phyloP scores from a whole-genome alignment of 108 stramenopile species.

The Cyclotella baltica region DNA sequence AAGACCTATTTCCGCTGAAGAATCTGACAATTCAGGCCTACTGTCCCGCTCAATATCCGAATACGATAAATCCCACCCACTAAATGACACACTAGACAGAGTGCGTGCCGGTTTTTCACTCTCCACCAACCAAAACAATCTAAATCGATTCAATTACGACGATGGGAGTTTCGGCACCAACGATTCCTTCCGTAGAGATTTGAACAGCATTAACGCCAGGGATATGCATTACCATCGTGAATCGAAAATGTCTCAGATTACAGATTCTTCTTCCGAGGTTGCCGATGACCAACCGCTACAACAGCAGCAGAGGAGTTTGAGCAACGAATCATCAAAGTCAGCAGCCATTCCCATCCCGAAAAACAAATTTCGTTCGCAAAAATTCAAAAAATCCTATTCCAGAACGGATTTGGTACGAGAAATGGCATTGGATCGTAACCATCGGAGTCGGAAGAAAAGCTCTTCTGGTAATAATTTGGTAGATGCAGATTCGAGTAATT shows the following conservation, averaged over 20 bases:
- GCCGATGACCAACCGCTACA: neutral
- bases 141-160: neutral
- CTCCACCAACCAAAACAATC: no score
- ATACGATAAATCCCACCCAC: neutral
- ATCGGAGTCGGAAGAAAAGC: neutral
- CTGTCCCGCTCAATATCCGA: neutral
- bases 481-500: neutral
- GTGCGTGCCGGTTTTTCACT: neutral
- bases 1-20: no score
- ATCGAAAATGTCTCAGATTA: neutral
- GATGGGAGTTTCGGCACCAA: neutral
- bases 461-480: neutral
- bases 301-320: no score
- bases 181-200: conserved; percentile 4
- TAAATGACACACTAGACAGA: neutral
- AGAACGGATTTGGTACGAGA: conserved; percentile 25
- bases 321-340: neutral
- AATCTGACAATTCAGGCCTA: neutral
- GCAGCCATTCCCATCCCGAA: conserved; percentile 3
- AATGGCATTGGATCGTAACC: conserved; percentile 29
- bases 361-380: conserved; percentile 14
- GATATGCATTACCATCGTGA: neutral
- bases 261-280: neutral
- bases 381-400: conserved; percentile 19
- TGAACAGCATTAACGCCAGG: neutral